phyloP scores from a whole-genome alignment of 2,329 filamentous ascomycete genomes.

The Monilinia fructicola region DNA sequence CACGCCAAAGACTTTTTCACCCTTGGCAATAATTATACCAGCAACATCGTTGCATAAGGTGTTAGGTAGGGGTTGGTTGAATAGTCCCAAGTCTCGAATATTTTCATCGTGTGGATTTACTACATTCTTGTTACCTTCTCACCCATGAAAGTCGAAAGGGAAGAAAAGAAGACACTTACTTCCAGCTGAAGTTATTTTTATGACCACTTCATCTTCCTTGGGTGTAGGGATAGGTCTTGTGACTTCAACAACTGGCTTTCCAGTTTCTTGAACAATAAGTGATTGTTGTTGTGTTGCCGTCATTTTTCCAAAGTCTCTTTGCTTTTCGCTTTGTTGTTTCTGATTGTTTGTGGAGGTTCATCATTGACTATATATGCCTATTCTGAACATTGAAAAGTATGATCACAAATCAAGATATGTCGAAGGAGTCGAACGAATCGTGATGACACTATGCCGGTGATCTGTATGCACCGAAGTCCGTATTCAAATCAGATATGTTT shows the following conservation, averaged over 20 bases:
- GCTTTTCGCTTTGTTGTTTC: background rate
- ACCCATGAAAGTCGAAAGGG: accelerated
- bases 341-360: background rate
- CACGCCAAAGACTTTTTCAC: slow-evolving; percentile 36
- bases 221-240: slow-evolving; percentile 39
- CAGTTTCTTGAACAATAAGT: slow-evolving; percentile 34
- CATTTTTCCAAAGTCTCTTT: slow-evolving; percentile 1
- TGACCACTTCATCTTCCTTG: slow-evolving; percentile 40
- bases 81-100: slow-evolving; percentile 37
- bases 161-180: background rate
- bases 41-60: slow-evolving; percentile 42
- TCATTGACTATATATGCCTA: background rate
- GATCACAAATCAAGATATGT: slow-evolving; percentile 2
- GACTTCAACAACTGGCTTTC: slow-evolving; percentile 33
- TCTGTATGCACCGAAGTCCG: background rate
- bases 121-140: background rate
- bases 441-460: background rate
- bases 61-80: slow-evolving; percentile 39
- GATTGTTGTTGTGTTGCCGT: slow-evolving; percentile 37
- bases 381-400: background rate
- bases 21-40: slow-evolving; percentile 40
- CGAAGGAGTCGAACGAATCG: background rate
- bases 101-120: slow-evolving; percentile 25
- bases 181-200: slow-evolving; percentile 43
- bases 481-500: background rate